These are phyloP conservation scores for Kodamaea jinghongensis DNA, from an alignment of 805 yeast species.

Conservation along the genomic window DNA sequence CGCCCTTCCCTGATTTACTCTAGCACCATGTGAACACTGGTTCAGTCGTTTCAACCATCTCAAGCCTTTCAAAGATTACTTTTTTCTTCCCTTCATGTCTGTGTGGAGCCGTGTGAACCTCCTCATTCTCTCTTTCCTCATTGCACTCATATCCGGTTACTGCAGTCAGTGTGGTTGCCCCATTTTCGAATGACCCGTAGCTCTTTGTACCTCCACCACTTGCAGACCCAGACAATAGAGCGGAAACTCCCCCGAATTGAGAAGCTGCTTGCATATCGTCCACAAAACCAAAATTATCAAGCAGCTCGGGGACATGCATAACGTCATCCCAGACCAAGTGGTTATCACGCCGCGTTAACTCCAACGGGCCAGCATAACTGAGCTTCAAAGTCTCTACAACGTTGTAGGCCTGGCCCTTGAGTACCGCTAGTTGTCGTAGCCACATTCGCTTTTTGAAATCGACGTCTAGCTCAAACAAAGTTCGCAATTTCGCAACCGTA, in stretches of 20 bases:
- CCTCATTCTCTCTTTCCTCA: slow-evolving; percentile 2
- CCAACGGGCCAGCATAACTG: slow-evolving; percentile 63
- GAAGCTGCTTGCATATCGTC: slow-evolving; percentile 39
- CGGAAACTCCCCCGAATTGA: slow-evolving; percentile 12
- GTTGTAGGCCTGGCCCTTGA: slow-evolving; percentile 77
- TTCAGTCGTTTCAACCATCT: slow-evolving; percentile 51
- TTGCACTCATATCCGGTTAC: slow-evolving; percentile 14
- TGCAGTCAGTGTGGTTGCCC: slow-evolving; percentile 7
- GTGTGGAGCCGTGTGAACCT: background rate
- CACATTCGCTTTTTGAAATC: slow-evolving; percentile 68
- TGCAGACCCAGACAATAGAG: background rate
- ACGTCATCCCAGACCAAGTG: slow-evolving; percentile 59
- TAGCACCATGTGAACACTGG: slow-evolving; percentile 72
- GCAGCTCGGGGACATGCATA: slow-evolving; percentile 50
- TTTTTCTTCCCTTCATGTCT: slow-evolving; percentile 21
- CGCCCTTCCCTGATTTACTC: too few species aligned
- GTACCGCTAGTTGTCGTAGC: slow-evolving; percentile 62
- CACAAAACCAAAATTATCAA: slow-evolving; percentile 27
- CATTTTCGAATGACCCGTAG: background rate
- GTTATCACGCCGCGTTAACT: slow-evolving; percentile 57
- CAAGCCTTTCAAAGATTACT: slow-evolving; percentile 60
- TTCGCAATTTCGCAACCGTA: slow-evolving; percentile 44
- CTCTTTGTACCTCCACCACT: too few species aligned
- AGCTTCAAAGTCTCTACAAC: slow-evolving; percentile 63
- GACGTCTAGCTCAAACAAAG: slow-evolving; percentile 51